These are phyloP conservation scores for Tillandsia leiboldiana DNA, from an alignment of 176 grass and related monocot genomes.

Conservation along the genomic window DNA sequence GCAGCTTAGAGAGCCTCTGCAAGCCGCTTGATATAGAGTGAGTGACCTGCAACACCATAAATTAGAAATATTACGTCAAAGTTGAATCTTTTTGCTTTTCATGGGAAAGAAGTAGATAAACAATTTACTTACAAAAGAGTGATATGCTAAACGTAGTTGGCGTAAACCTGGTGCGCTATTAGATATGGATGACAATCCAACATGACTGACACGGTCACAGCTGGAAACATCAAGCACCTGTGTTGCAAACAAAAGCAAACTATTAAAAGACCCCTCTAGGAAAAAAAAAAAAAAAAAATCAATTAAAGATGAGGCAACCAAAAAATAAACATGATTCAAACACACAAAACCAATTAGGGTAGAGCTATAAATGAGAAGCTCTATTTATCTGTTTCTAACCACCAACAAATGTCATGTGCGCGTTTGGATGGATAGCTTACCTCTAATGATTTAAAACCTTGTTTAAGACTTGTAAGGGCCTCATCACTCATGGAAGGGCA, in stretches of 20 bases:
- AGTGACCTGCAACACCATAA: slow-evolving; percentile 40
- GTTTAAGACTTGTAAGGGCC: slow-evolving; percentile 29
- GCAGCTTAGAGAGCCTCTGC: slow-evolving; percentile 33
- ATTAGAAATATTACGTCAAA: slow-evolving; percentile 6
- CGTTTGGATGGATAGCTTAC: slow-evolving; percentile 18
- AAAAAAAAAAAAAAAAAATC: background rate
- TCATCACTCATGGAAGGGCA: slow-evolving; percentile 62
- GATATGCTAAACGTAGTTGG: slow-evolving; percentile 56
- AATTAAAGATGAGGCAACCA: too few species aligned
- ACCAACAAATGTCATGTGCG: too few species aligned
- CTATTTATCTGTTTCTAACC: too few species aligned
- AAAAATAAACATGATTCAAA: too few species aligned
- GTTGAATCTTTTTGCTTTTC: background rate
- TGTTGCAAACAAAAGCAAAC: slow-evolving; percentile 8
- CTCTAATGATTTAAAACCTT: slow-evolving; percentile 60
- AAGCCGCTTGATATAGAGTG: slow-evolving; percentile 33
- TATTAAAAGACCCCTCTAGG: background rate
- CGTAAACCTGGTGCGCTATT: slow-evolving; percentile 35
- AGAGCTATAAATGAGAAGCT: background rate
- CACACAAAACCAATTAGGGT: background rate
- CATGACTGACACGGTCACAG: slow-evolving; percentile 45
- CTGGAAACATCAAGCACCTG: slow-evolving; percentile 79
- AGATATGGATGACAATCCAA: slow-evolving; percentile 37
- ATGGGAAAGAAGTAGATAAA: slow-evolving; percentile 1
- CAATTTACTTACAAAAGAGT: slow-evolving; percentile 45